Evolutionary conservation across 495 filamentous ascomycete species (phyloP).

Genomic region (Podospora didyma): DNA sequence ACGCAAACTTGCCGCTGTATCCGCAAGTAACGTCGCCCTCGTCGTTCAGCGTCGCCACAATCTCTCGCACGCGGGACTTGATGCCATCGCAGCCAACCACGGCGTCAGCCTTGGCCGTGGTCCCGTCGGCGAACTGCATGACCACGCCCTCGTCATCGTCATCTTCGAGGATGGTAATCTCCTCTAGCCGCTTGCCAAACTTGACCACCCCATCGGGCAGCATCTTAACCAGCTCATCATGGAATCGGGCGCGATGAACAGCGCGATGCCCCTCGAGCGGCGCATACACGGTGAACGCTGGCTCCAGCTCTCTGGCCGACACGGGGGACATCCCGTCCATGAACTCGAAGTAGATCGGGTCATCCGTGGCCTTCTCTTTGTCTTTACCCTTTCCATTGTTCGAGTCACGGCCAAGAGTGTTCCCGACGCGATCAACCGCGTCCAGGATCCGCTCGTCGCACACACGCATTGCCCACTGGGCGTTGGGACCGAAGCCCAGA

Average conservation of each 20-base stretch:
- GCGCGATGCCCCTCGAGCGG: constrained; percentile 22
- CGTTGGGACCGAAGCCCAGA: constrained; percentile 57
- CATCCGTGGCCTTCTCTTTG: not conserved
- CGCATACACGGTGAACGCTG: constrained; percentile 20
- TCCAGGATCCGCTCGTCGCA: constrained; percentile 4
- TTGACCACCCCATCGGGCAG: constrained; percentile 42
- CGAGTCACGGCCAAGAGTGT: not conserved
- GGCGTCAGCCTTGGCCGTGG: constrained; percentile 45
- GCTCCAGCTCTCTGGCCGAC: not conserved
- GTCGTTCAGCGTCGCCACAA: constrained; percentile 32
- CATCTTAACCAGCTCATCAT: constrained; percentile 55
- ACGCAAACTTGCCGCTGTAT: constrained; percentile 51
- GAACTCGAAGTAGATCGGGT: constrained; percentile 18
- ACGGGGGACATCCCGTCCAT: constrained; percentile 11
- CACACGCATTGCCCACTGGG: constrained; percentile 50
- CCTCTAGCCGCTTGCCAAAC: constrained; percentile 43
- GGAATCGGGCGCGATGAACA: constrained; percentile 55
- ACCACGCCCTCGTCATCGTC: constrained; percentile 29
- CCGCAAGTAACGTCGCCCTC: constrained; percentile 38
- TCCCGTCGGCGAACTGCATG: constrained; percentile 54
- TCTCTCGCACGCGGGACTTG: constrained; percentile 32
- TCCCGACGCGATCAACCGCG: constrained; percentile 18
- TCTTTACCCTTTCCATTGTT: not conserved
- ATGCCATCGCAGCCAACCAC: constrained; percentile 60
- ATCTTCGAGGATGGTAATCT: constrained; percentile 9